A percentile compares a stretch with the other conserved stretches of the same genome.
phyloP scores from a whole-genome alignment of 202 grass and related monocot species.

The Carex sylvatica region DNA sequence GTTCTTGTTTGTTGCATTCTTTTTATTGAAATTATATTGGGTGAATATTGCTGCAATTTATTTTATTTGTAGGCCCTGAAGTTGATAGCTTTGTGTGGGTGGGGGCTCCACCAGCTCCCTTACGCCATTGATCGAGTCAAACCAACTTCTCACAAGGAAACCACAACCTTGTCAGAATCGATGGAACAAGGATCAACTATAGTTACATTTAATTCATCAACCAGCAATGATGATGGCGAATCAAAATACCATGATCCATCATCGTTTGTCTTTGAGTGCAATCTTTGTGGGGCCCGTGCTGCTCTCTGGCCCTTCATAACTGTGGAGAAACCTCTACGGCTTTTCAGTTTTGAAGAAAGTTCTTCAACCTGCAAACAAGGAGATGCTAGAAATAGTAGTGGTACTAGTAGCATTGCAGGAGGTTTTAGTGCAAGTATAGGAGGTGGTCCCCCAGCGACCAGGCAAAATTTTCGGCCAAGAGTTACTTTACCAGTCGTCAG shows the following conservation, averaged over 20 bases:
- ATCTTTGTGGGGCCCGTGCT: constrained; percentile 89
- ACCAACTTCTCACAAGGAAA: constrained; percentile 38
- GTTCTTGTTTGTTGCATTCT: not conserved
- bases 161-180: constrained; percentile 38
- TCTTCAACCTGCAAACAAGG: constrained; percentile 41
- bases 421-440: constrained; percentile 88
- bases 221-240: constrained; percentile 41
- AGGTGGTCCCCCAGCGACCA: constrained; percentile 74
- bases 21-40: constrained; percentile 1
- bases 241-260: constrained; percentile 56
- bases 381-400: constrained; percentile 40
- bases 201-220: constrained; percentile 48
- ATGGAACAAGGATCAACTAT: constrained; percentile 32
- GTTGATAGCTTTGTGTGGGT: constrained; percentile 87
- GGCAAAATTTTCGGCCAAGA: constrained; percentile 73
- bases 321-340: constrained; percentile 61
- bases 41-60: constrained; percentile 27
- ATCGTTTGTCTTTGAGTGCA: constrained; percentile 87
- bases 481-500: constrained; percentile 89
- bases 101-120: constrained; percentile 75
- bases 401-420: constrained; percentile 29
- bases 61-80: constrained; percentile 64
- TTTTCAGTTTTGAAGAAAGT: constrained; percentile 64
- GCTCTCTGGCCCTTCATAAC: constrained; percentile 79
- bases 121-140: constrained; percentile 72